These are phyloP conservation scores for Aureobasidium sp. DNA, from an alignment of 2,329 filamentous ascomycete genomes.

Conservation along the genomic window DNA sequence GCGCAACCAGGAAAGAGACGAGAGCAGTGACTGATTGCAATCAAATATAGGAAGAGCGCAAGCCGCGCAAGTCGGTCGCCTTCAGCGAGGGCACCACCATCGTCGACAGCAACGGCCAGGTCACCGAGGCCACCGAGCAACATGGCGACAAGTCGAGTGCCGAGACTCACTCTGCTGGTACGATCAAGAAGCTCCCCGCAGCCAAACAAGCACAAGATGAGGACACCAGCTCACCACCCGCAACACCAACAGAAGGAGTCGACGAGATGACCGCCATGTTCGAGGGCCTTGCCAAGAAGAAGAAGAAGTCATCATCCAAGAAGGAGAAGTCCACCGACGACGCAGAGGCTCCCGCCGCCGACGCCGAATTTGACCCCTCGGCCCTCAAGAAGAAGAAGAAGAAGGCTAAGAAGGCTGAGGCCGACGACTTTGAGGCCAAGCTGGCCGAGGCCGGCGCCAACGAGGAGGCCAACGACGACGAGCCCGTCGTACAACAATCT, in stretches of 20 bases:
- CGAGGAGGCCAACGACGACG: constrained; percentile 41
- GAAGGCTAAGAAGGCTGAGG: constrained; percentile 55
- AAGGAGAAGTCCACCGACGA: constrained; percentile 38
- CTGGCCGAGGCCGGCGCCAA: constrained; percentile 55
- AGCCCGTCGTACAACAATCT: constrained; percentile 20
- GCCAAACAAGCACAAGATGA: constrained; percentile 20
- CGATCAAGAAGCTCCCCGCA: constrained; percentile 12
- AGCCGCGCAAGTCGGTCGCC: constrained; percentile 85
- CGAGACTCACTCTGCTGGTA: constrained; percentile 58
- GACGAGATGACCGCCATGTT: constrained; percentile 45
- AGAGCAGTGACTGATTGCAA: constrained; percentile 15
- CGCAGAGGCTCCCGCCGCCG: constrained; percentile 43
- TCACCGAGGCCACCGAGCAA: constrained; percentile 67
- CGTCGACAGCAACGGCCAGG: constrained; percentile 81
- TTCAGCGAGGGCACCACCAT: constrained; percentile 84
- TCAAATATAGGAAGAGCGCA: constrained; percentile 48
- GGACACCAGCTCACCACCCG: constrained; percentile 27
- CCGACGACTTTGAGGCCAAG: constrained; percentile 61
- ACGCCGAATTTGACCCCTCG: constrained; percentile 56
- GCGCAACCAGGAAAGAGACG: neutral
- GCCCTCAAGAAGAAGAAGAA: constrained; percentile 84
- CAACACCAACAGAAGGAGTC: constrained; percentile 39
- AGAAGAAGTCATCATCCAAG: constrained; percentile 52
- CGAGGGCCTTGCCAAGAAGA: constrained; percentile 68
- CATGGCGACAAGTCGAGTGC: constrained; percentile 70